These are phyloP conservation scores for Sclerotiophoma versabilis DNA, from an alignment of 2,329 filamentous ascomycete species.

Conservation along the genomic window DNA sequence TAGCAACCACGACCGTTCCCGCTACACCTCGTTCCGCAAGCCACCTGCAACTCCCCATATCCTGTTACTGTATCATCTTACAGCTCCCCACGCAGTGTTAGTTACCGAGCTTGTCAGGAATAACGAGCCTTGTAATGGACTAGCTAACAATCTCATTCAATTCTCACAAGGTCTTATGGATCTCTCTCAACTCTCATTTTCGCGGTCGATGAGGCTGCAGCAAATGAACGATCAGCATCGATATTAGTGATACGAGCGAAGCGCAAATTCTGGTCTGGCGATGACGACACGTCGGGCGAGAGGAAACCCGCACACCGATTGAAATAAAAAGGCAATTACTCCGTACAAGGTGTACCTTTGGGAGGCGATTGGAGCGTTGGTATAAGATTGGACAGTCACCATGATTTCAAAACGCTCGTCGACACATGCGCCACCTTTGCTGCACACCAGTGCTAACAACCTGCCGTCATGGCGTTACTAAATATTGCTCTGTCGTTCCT, in stretches of 20 bases:
- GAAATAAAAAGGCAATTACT: conserved; percentile 6
- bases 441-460: not conserved
- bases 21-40: not conserved
- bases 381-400: not conserved
- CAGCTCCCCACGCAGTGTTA: no score
- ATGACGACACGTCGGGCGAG: conserved; percentile 1
- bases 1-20: not conserved
- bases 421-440: not conserved
- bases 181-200: not conserved
- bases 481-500: conserved; percentile 7
- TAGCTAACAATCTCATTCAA: no score
- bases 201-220: not conserved
- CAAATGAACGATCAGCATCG: not conserved
- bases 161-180: no score
- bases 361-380: not conserved
- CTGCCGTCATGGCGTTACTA: not conserved
- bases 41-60: not conserved
- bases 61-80: not conserved
- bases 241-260: not conserved
- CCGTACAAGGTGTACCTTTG: conserved; percentile 1
- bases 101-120: no score
- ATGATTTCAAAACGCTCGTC: not conserved
- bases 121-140: no score
- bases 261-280: not conserved
- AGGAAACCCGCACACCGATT: conserved; percentile 1